These are phyloP conservation scores for Hirschioporus abietinus DNA, from an alignment of 768 basidiomycete species.

Conservation along the genomic window DNA sequence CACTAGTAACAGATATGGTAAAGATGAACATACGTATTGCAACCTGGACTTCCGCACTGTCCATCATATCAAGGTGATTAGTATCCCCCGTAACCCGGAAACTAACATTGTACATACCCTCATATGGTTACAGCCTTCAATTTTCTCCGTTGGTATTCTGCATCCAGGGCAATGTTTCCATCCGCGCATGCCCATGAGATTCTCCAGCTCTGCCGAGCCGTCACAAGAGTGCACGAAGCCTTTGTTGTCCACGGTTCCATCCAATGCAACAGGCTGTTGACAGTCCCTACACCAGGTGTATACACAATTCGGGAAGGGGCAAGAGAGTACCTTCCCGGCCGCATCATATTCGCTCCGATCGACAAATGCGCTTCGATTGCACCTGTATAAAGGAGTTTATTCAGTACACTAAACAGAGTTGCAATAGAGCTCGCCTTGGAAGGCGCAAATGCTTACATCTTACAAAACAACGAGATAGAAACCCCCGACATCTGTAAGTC, in stretches of 20 bases:
- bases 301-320: slow-evolving; percentile 42
- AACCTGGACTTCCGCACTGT: slow-evolving; percentile 17
- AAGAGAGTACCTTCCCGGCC: slow-evolving; percentile 33
- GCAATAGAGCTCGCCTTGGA: too few species aligned
- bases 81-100: background rate
- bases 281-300: slow-evolving; percentile 61
- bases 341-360: slow-evolving; percentile 43
- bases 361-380: slow-evolving; percentile 41
- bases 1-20: background rate
- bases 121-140: slow-evolving; percentile 32
- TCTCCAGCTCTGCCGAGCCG: slow-evolving; percentile 47
- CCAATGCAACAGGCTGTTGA: slow-evolving; percentile 34
- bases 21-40: slow-evolving; percentile 34
- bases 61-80: too few species aligned
- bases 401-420: background rate
- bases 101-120: slow-evolving; percentile 18
- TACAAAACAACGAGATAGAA: slow-evolving; percentile 43
- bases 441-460: slow-evolving; percentile 31
- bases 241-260: slow-evolving; percentile 11
- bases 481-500: slow-evolving; percentile 43
- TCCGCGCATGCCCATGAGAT: slow-evolving; percentile 46
- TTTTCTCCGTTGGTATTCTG: slow-evolving; percentile 29
- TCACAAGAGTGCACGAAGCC: slow-evolving; percentile 53
- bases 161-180: slow-evolving; percentile 64
- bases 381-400: slow-evolving; percentile 30